Base-by-base conservation (phyloP, 805 yeast species). In the Saturnispora zaruensis region DNA sequence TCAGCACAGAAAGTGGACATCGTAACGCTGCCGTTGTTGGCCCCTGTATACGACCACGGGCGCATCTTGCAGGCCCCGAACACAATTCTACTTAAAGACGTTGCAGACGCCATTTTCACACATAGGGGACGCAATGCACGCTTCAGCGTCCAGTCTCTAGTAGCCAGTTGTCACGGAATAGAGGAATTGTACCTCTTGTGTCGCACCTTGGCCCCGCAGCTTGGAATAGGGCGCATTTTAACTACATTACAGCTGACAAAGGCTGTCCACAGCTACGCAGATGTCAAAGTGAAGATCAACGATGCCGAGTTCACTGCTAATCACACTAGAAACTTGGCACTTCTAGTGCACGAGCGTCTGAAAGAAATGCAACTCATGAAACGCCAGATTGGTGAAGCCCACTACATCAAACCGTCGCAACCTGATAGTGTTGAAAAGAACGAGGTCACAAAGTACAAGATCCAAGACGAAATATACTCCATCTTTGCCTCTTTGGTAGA, bases 151-250 rank as follows among this genome's bases (percentile, higher is more conserved):
- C 20, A 14, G 14, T 9, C 24, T 5, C 16, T 36, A 20, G 3
- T 47, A 5, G 33, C 42, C 18, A 41, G 34, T 1, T 47, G 50
- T 20, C 13, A 24, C 14, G 16, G 21, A 6, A 23, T 47, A 6
- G 44, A 41, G 13, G 50, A 47, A 33, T 11, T 47, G 14, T 47
- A 47, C 28, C 18, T 21, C 16, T 9, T 28, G 8, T 16, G 40
- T 25, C 25, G 50, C 8, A 3, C 33, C 3, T 25, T 47, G 11
- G 25, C 25, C 4, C 50, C 50, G 4, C n/a, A 21, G 11, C 28
- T 41, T 13, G 45, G 50, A 18, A 24, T 47, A 13, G 50, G 50
- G 9, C 21, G 50, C 14, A 41, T 33, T 9, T 18, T 36, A 16
- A 47, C 50, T 4, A 4, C 18, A 6, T 8, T 37, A 24, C 45